These are phyloP conservation scores for Scenedesmus sp. DNA, from an alignment of 163 green algal genomes.

Conservation along the genomic window DNA sequence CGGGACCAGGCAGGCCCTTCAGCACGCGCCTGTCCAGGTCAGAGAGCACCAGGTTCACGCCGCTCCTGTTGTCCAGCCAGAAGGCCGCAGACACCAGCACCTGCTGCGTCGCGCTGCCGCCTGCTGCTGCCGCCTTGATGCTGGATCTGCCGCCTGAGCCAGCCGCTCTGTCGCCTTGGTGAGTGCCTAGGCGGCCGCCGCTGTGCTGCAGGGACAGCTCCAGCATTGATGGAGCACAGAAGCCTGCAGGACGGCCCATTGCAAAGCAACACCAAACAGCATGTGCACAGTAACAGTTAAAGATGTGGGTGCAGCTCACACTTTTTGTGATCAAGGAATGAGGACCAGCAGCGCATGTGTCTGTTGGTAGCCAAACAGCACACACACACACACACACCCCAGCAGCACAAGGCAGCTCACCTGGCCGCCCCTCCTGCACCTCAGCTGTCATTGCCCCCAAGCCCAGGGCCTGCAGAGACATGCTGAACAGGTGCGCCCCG, in stretches of 20 bases:
- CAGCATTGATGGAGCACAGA: conserved; percentile 43
- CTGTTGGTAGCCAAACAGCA: background rate
- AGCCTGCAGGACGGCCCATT: conserved; percentile 15
- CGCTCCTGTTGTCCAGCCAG: conserved; percentile 92
- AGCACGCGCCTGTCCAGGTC: conserved; percentile 61
- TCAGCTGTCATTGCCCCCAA: conserved; percentile 34
- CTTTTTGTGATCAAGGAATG: background rate
- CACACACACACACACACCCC: background rate
- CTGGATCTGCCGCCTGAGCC: background rate
- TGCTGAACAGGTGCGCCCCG: background rate
- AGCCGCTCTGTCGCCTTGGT: background rate
- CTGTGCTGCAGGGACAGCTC: conserved; percentile 11
- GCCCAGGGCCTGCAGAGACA: conserved; percentile 45
- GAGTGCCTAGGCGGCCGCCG: background rate
- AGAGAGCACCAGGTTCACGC: conserved; percentile 83
- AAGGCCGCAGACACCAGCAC: conserved; percentile 79
- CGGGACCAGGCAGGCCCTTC: conserved; percentile 17
- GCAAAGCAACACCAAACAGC: background rate
- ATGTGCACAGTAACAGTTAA: background rate
- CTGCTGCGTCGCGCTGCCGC: conserved; percentile 13
- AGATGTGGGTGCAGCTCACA: background rate
- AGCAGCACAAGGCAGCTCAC: background rate
- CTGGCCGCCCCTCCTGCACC: conserved; percentile 47
- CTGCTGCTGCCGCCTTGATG: background rate
- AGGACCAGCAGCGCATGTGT: background rate